Evolutionary conservation across 2,329 filamentous ascomycete genomes (phyloP), one percentile per base, ranked within the genome.

Genomic region (Aquanectria penicillioides): DNA sequence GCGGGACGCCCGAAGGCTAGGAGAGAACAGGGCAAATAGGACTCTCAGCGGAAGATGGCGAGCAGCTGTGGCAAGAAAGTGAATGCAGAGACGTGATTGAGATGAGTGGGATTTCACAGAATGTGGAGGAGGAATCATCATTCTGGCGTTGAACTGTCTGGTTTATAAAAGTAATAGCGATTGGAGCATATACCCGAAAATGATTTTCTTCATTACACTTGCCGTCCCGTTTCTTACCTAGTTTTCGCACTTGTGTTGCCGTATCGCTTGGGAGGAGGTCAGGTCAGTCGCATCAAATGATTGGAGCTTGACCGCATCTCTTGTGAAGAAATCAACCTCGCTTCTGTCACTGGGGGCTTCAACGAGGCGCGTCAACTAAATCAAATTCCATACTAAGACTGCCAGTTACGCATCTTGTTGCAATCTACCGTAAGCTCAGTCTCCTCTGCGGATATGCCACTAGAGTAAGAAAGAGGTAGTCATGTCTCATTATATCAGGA

Each of bases 401-500:
- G n/a, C n/a, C n/a, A n/a, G n/a, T n/a, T n/a, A n/a, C n/a, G n/a
- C n/a, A n/a, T n/a, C n/a, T n/a, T 46, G 29, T 46, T 25, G 23
- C 17, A 37, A 34, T 29, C 50, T 44, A 15, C 22, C 22, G 11
- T n/a, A 34, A 41, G 22, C 11, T 12, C 15, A 20, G 28, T 26
- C 22, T 23, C 15, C 28, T 36, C 52, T 43, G 36, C n/a, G 29
- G 43, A 34, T 33, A 26, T 28, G 17, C 36, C 28, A 20, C 29
- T n/a, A n/a, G n/a, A 15, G 17, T 25, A 46, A 13, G 33, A 41
- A 34, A 26, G 29, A 7, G 5, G 18, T 36, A 12, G n/a, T 59
- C 57, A 47, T 56, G 23, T 56, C 57, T 57, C 51, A 44, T 60
- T 33, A 56, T 47, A 22, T 15, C 6, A 38, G 46, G 15, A 38